Conservation (phyloP, 805 yeast genomes). For the Yarrowia sp. region DNA sequence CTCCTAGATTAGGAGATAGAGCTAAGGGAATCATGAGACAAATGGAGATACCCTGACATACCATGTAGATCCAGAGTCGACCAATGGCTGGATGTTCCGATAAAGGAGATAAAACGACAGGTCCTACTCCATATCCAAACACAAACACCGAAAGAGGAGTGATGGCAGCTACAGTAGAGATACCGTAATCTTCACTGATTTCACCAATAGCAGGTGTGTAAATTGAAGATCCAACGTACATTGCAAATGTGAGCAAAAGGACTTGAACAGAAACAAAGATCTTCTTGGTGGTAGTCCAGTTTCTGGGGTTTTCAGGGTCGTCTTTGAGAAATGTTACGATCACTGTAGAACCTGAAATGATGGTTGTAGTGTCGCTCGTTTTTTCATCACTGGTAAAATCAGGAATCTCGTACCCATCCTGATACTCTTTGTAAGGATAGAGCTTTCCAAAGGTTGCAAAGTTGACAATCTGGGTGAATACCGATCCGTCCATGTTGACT, state of each 20-base stretch:
- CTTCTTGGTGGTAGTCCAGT: constrained; percentile 50
- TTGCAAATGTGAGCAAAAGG: constrained; percentile 46
- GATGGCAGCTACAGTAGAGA: constrained; percentile 46
- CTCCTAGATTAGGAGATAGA: constrained; percentile 49
- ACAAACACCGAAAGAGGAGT: constrained; percentile 53
- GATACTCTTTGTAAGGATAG: neutral
- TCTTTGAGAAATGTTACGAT: constrained; percentile 28
- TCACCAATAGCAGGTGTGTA: constrained; percentile 51
- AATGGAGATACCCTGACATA: constrained; percentile 47
- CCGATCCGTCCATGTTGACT: constrained; percentile 13
- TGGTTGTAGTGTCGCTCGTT: neutral
- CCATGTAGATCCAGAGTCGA: constrained; percentile 50
- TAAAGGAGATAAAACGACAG: constrained; percentile 52
- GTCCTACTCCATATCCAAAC: constrained; percentile 57
- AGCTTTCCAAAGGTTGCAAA: neutral
- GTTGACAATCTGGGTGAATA: constrained; percentile 1
- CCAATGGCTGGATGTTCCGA: constrained; percentile 55
- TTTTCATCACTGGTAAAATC: neutral
- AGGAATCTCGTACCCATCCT: neutral
- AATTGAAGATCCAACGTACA: constrained; percentile 55
- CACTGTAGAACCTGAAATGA: neutral
- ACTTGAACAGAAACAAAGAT: constrained; percentile 42
- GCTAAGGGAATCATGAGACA: constrained; percentile 58
- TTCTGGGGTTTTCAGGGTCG: constrained; percentile 55
- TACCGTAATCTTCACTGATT: constrained; percentile 46